Evolutionary conservation across 2,329 filamentous ascomycete genomes (phyloP).

Genomic region (Helotiales sp.): DNA sequence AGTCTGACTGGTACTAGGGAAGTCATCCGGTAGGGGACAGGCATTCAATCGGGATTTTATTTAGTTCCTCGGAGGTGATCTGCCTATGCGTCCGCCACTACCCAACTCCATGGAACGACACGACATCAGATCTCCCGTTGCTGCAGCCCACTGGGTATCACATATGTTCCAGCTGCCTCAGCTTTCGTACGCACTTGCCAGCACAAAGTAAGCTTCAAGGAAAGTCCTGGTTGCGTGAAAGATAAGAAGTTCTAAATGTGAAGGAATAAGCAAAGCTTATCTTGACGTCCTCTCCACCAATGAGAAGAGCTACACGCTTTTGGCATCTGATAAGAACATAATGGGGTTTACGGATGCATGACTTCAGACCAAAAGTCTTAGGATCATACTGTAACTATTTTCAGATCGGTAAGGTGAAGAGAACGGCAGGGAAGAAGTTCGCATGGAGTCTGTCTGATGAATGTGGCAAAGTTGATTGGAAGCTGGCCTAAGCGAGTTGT

Average conservation of each 20-base stretch:
- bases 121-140: neutral
- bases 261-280: slow-evolving; percentile 1
- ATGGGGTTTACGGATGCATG: neutral
- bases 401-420: neutral
- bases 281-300: neutral
- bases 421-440: neutral
- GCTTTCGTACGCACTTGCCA: neutral
- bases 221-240: neutral
- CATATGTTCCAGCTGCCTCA: neutral
- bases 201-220: neutral
- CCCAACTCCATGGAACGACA: neutral
- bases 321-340: slow-evolving; percentile 2
- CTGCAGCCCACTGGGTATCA: neutral
- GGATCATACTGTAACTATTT: neutral
- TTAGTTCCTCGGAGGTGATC: neutral
- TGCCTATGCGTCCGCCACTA: neutral
- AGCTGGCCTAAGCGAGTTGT: neutral
- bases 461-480: neutral
- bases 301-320: neutral
- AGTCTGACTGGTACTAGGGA: too few relatives aligned
- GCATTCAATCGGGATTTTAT: too few relatives aligned
- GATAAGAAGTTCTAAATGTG: neutral
- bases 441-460: neutral
- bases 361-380: neutral
- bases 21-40: too few relatives aligned